Percentiles rank a stretch among this genome's conserved stretches.
Evolutionary conservation across 768 basidiomycete species (phyloP).

Genomic region (Amanita brunnescens): DNA sequence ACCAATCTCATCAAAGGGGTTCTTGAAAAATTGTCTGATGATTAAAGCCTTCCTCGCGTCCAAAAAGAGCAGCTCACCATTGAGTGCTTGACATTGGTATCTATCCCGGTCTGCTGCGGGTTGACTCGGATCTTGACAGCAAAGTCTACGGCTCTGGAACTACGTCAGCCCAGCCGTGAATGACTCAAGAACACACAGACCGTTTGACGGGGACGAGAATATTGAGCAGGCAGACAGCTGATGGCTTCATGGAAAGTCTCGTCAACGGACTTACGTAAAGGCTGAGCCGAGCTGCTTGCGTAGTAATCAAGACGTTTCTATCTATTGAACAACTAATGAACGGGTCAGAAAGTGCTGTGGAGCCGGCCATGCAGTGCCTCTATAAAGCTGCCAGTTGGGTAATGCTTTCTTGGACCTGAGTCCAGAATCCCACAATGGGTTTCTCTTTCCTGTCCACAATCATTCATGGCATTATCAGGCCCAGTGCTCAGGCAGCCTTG

Average conservation of each 20-base stretch:
- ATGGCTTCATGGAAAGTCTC: slow-evolving; percentile 54
- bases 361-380: not conserved
- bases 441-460: not conserved
- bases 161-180: not conserved
- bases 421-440: no score
- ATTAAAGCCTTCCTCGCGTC: not conserved
- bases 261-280: not conserved
- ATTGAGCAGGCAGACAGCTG: slow-evolving; percentile 64
- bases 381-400: not conserved
- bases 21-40: slow-evolving; percentile 38
- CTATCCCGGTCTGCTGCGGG: slow-evolving; percentile 88
- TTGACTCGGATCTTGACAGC: slow-evolving; percentile 98
- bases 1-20: slow-evolving; percentile 99
- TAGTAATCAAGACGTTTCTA: no score
- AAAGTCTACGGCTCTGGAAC: slow-evolving; percentile 82
- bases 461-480: not conserved
- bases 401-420: no score
- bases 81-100: slow-evolving; percentile 96
- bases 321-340: no score
- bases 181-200: slow-evolving; percentile 25
- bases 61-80: slow-evolving; percentile 55
- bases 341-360: no score
- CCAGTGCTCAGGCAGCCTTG: slow-evolving; percentile 34
- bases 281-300: no score
- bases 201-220: slow-evolving; percentile 94